A percentile compares a stretch with the other conserved stretches of the same genome.
These are phyloP conservation scores for Candida ortonii DNA, from an alignment of 805 yeast species.

Conservation along the genomic window DNA sequence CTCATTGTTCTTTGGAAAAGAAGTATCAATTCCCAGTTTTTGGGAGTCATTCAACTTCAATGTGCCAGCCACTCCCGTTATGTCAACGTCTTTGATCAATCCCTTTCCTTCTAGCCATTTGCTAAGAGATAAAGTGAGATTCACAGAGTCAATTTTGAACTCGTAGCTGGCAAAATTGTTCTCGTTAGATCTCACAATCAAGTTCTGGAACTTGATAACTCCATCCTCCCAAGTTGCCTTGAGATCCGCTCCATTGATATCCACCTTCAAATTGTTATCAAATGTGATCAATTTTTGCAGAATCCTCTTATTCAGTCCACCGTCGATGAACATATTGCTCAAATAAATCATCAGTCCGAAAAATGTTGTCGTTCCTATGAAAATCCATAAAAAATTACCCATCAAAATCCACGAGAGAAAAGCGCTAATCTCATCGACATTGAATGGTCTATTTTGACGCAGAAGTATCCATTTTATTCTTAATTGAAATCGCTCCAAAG, in stretches of 20 bases:
- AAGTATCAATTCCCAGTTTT: conserved; percentile 18
- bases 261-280: conserved; percentile 32
- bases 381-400: conserved; percentile 55
- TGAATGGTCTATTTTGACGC: conserved; percentile 46
- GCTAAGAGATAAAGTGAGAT: conserved; percentile 45
- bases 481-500: conserved; percentile 13
- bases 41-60: conserved; percentile 17
- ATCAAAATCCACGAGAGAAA: conserved; percentile 54
- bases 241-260: conserved; percentile 32
- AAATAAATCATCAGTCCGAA: conserved; percentile 45
- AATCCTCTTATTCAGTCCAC: conserved; percentile 25
- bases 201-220: conserved; percentile 42
- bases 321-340: conserved; percentile 35
- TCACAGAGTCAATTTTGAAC: conserved; percentile 41
- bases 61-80: conserved; percentile 46
- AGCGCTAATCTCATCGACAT: conserved; percentile 51
- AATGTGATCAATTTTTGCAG: conserved; percentile 31
- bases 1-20: conserved; percentile 35
- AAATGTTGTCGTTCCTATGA: conserved; percentile 58
- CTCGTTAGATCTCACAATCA: conserved; percentile 28
- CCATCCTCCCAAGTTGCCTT: conserved; percentile 50
- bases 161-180: conserved; percentile 25
- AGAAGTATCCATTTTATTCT: conserved; percentile 45
- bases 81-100: conserved; percentile 45
- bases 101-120: conserved; percentile 60